Evolutionary conservation across 805 yeast genomes (phyloP).

Genomic region (Teunomyces cretensis): DNA sequence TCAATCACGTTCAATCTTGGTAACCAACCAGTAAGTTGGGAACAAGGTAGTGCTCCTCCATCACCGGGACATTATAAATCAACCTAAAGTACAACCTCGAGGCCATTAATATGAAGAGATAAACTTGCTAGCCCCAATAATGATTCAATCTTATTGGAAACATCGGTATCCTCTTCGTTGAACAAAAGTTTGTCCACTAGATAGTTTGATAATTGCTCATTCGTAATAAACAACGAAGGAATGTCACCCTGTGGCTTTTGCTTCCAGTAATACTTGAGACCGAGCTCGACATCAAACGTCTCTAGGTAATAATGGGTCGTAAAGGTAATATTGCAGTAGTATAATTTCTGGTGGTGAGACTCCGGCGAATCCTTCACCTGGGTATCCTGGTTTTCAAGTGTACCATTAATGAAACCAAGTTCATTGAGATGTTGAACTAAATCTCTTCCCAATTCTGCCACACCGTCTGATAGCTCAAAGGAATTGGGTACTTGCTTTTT

Average conservation of each 20-base stretch:
- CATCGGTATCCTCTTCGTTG: neutral
- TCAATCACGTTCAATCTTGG: conserved; percentile 18
- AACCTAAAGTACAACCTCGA: conserved; percentile 11
- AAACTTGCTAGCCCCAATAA: conserved; percentile 10
- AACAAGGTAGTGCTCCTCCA: conserved; percentile 25
- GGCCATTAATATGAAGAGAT: conserved; percentile 14
- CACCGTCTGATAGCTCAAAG: neutral
- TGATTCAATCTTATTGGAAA: conserved; percentile 7
- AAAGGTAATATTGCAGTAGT: conserved; percentile 13
- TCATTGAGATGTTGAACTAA: conserved; percentile 9
- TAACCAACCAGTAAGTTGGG: conserved; percentile 19
- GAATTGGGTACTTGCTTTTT: no score
- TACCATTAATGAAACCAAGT: conserved; percentile 9
- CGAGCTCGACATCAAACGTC: conserved; percentile 8
- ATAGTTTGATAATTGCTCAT: conserved; percentile 13
- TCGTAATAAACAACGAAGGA: conserved; percentile 8
- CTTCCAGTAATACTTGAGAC: conserved; percentile 8
- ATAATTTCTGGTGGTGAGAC: neutral
- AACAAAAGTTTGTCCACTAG: conserved; percentile 13
- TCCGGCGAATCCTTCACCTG: neutral
- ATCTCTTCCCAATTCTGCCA: neutral
- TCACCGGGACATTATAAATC: conserved; percentile 20
- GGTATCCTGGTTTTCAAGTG: conserved; percentile 1
- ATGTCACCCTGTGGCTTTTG: neutral
- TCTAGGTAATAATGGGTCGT: conserved; percentile 3